These are phyloP conservation scores for Akanthomyces muscarius DNA, from an alignment of 2,329 filamentous ascomycete genomes.

Conservation along the genomic window DNA sequence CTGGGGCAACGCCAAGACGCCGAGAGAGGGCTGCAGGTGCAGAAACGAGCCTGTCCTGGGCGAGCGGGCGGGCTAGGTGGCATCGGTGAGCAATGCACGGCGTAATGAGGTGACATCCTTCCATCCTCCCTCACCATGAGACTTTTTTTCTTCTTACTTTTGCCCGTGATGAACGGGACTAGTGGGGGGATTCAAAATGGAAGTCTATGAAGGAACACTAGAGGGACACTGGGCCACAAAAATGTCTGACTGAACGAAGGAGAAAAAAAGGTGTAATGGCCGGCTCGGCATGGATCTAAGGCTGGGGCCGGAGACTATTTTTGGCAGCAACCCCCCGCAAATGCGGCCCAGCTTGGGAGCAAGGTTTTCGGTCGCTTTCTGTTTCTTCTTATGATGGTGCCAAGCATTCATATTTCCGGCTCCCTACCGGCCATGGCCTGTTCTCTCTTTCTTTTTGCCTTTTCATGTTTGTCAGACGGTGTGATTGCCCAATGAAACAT, in stretches of 20 bases:
- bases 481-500: neutral
- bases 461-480: neutral
- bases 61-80: neutral
- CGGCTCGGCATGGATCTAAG: neutral
- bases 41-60: neutral
- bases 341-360: neutral
- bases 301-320: neutral
- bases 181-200: neutral
- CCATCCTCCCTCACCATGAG: neutral
- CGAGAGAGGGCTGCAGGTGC: neutral
- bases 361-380: neutral
- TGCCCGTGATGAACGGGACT: neutral
- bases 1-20: conserved; percentile 1
- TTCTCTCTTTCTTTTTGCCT: neutral
- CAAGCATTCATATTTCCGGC: neutral
- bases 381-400: neutral
- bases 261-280: neutral
- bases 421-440: neutral
- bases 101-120: neutral
- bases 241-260: neutral
- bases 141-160: neutral
- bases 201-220: too few relatives aligned
- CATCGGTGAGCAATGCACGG: neutral
- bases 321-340: conserved; percentile 7
- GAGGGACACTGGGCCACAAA: neutral